A percentile compares a stretch with the other conserved stretches of the same genome.
Evolutionary conservation across 305 asterid genomes (phyloP).

Genomic region (Fraxinus sp.): DNA sequence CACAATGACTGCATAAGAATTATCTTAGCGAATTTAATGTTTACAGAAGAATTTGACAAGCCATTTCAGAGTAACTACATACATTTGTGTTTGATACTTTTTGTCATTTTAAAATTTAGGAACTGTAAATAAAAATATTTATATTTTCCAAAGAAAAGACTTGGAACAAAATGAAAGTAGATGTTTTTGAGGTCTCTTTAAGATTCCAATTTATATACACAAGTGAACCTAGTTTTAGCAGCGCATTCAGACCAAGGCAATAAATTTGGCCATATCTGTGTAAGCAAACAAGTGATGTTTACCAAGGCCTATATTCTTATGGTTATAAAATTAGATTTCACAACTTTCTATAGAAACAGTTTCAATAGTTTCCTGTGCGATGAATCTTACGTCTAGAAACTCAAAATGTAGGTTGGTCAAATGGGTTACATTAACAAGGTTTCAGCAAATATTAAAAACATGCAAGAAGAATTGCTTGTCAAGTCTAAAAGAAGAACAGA

Average conservation of each 20-base stretch:
- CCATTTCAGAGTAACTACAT: constrained; percentile 12
- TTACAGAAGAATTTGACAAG: neutral
- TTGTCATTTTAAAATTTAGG: constrained; percentile 11
- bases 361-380: neutral
- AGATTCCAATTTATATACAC: neutral
- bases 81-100: neutral
- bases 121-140: neutral
- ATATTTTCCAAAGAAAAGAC: constrained; percentile 2
- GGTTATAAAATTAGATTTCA: constrained; percentile 7
- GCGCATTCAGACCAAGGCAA: neutral
- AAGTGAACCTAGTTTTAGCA: constrained; percentile 4
- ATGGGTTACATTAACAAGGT: neutral
- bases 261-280: neutral
- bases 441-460: neutral
- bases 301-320: neutral
- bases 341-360: neutral
- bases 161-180: neutral
- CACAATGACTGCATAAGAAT: neutral
- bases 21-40: neutral
- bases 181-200: constrained; percentile 7
- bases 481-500: neutral
- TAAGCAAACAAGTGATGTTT: constrained; percentile 6
- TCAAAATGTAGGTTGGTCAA: neutral
- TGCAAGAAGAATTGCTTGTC: neutral
- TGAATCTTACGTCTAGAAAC: neutral